Percentiles rank a stretch among this genome's conserved stretches.
Evolutionary conservation across 306 rosid genomes (phyloP).

Genomic region (Erythrophleum fordii): DNA sequence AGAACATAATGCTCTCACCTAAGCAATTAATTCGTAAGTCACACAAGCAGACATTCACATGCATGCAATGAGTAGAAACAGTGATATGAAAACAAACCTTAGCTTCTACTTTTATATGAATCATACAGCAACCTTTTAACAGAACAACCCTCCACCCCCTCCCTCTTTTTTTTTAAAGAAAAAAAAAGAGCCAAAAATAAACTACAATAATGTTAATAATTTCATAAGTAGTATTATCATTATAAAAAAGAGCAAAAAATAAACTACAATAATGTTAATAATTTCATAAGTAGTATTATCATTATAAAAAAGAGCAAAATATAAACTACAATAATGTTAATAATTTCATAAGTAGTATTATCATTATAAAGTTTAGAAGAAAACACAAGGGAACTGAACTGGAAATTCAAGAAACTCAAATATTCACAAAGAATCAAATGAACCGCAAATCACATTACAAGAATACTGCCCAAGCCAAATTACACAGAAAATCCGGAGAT

Average conservation of each 20-base stretch:
- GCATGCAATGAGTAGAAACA: background rate
- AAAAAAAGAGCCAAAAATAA: too few species aligned
- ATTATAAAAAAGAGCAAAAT: too few species aligned
- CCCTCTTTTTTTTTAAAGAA: too few species aligned
- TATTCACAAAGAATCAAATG: conserved; percentile 1
- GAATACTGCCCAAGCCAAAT: background rate
- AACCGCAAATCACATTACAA: conserved; percentile 16
- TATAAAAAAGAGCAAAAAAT: too few species aligned
- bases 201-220: background rate
- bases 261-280: too few species aligned
- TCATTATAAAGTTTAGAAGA: background rate
- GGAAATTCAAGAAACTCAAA: conserved; percentile 3
- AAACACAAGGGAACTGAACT: background rate
- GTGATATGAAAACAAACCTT: background rate
- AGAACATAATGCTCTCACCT: background rate
- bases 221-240: too few species aligned
- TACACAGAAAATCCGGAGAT: background rate
- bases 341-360: too few species aligned
- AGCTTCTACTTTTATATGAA: too few species aligned
- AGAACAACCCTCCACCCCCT: too few species aligned
- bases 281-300: too few species aligned
- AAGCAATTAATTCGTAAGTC: background rate
- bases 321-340: too few species aligned
- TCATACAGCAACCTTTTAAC: too few species aligned
- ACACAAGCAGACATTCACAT: background rate